These are phyloP conservation scores for Aspergillus incahuasiensis DNA, from an alignment of 495 filamentous ascomycete species.

Conservation along the genomic window DNA sequence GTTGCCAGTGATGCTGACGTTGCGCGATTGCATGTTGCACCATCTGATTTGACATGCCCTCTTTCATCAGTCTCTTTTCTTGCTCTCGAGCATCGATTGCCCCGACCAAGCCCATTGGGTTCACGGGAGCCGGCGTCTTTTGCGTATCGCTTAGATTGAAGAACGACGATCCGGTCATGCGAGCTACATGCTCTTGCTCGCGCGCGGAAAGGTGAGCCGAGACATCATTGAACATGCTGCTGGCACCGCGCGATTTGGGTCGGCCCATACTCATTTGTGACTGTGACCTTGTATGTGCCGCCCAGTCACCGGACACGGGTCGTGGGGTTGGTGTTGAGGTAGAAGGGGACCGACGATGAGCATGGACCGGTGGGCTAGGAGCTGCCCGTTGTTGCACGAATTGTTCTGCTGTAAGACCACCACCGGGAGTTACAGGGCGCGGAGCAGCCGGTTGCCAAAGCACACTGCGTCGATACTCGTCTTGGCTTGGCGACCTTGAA, in stretches of 20 bases:
- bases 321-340: constrained; percentile 44
- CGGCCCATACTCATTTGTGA: constrained; percentile 31
- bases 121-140: constrained; percentile 37
- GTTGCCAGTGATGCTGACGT: constrained; percentile 55
- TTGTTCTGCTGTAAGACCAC: constrained; percentile 62
- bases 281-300: constrained; percentile 43
- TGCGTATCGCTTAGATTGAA: constrained; percentile 59
- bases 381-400: constrained; percentile 82
- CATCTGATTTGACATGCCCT: constrained; percentile 65
- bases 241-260: constrained; percentile 49
- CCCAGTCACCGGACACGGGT: constrained; percentile 54
- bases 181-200: constrained; percentile 90
- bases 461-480: constrained; percentile 56
- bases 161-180: constrained; percentile 76
- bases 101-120: constrained; percentile 61
- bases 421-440: constrained; percentile 42
- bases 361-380: constrained; percentile 45
- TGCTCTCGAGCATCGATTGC: constrained; percentile 72
- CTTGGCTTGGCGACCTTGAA: constrained; percentile 37
- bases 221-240: constrained; percentile 46
- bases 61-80: constrained; percentile 67
- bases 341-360: constrained; percentile 55
- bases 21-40: constrained; percentile 78
- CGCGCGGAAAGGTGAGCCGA: constrained; percentile 78
- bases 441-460: constrained; percentile 68